These are phyloP conservation scores for Pseudoturritis turrita DNA, from an alignment of 345 rosid species.

Conservation along the genomic window DNA sequence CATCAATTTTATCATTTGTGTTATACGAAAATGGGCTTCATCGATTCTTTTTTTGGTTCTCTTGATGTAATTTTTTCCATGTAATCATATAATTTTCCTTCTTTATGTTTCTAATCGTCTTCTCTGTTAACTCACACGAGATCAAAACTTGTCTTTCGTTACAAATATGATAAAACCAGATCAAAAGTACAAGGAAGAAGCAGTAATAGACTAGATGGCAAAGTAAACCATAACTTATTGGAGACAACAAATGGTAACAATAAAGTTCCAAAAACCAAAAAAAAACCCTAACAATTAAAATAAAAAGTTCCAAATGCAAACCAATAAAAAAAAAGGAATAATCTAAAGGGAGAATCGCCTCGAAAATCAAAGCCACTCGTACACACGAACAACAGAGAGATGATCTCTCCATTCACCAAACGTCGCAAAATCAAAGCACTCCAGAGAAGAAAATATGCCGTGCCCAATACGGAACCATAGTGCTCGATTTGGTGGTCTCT, in stretches of 20 bases:
- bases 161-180: background rate
- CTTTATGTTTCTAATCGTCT: background rate
- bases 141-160: background rate
- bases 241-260: too few species aligned
- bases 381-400: conserved; percentile 23
- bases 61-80: background rate
- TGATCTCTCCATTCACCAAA: conserved; percentile 67
- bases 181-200: background rate
- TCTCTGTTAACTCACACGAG: conserved; percentile 18
- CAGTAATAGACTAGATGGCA: too few species aligned
- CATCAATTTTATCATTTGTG: background rate
- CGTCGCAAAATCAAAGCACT: conserved; percentile 45
- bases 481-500: background rate
- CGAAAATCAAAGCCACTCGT: background rate
- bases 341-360: background rate
- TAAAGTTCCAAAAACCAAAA: too few species aligned
- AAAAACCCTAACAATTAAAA: too few species aligned
- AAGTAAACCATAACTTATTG: too few species aligned
- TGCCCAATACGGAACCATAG: conserved; percentile 55
- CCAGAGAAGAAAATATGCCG: conserved; percentile 46
- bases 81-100: conserved; percentile 1
- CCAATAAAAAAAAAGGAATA: background rate
- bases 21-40: background rate
- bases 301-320: background rate
- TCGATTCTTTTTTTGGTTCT: conserved; percentile 3